Evolutionary conservation across 345 rosid species (phyloP).

Genomic region (Mangifera indica): DNA sequence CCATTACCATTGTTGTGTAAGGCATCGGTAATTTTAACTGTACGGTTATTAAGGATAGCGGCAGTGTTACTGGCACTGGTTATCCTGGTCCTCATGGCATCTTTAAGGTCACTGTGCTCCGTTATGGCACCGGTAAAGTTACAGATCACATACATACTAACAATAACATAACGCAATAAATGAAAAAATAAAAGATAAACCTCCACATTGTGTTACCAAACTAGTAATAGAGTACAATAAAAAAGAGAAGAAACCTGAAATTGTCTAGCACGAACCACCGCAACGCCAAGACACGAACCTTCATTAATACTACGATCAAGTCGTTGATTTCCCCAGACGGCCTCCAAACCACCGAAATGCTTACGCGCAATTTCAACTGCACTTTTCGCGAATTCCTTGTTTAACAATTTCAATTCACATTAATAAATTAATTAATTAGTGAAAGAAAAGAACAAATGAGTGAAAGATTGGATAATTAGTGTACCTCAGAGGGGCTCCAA

Average conservation of each 20-base stretch:
- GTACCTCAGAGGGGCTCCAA: constrained; percentile 92
- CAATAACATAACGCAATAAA: neutral
- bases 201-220: neutral
- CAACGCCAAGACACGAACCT: constrained; percentile 64
- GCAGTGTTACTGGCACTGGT: too few species aligned
- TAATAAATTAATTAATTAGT: neutral
- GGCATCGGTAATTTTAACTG: too few species aligned
- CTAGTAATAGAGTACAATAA: neutral
- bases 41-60: too few species aligned
- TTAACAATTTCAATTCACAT: neutral
- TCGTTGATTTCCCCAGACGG: constrained; percentile 87
- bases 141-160: too few species aligned
- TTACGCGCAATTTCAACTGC: constrained; percentile 74
- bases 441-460: neutral
- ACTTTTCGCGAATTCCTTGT: constrained; percentile 74
- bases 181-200: neutral
- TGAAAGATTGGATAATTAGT: neutral
- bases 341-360: constrained; percentile 71
- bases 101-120: too few species aligned
- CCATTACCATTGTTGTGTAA: too few species aligned
- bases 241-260: constrained; percentile 49
- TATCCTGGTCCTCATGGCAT: too few species aligned
- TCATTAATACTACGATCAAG: constrained; percentile 64
- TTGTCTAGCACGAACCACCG: constrained; percentile 94
- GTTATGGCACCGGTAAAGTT: too few species aligned